Base-by-base conservation (phyloP, 306 rosid species). In the Sicyos baderoa region DNA sequence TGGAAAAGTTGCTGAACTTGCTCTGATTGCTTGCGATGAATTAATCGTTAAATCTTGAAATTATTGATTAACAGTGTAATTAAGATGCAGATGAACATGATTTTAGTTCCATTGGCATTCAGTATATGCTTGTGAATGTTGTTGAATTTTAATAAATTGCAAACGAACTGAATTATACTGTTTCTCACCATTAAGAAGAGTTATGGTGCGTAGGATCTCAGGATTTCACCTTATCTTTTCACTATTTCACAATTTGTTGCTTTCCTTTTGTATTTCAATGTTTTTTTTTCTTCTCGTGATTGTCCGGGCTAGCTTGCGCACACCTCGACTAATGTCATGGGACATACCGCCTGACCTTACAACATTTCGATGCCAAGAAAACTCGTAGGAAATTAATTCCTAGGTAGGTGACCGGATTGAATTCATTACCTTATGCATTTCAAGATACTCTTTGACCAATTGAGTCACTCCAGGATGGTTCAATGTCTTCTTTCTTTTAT, bases 11-110 rank as follows among this genome's bases (percentile, higher is more conserved):
- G 9, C 22, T 0, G 15, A 74, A 0, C 45, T 37, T 68, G 49
- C 22, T 53, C 74, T 42, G 71, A 54, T 72, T 45, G 29, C 6
- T 74, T 68, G 67, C 29, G 27, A 19, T 25, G 70, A 18, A 71
- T 23, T 35, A 62, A 5, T 47, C 15, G 71, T 48, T 48, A 0
- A 13, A 22, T 23, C 57, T 49, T 49, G 63, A 12, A 66, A 44
- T 37, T 50, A 8, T 71, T 22, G 53, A 45, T 60, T 55, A 10
- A 19, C 42, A 16, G 7, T 40, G 50, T 58, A 13, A 47, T 47
- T 42, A 58, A 56, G 54, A 57, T 72, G 65, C 47, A n/a, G 54
- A 42, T 19, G 12, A 40, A 14, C 10, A 40, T 40, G 45, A 9
- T 1, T 40, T 40, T 40, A 40, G 45, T 12, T 40, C 45, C 45